A percentile compares a stretch with the other conserved stretches of the same genome.
phyloP scores from a whole-genome alignment of 148 eudicot genomes.

The Rhododendron vialii region DNA sequence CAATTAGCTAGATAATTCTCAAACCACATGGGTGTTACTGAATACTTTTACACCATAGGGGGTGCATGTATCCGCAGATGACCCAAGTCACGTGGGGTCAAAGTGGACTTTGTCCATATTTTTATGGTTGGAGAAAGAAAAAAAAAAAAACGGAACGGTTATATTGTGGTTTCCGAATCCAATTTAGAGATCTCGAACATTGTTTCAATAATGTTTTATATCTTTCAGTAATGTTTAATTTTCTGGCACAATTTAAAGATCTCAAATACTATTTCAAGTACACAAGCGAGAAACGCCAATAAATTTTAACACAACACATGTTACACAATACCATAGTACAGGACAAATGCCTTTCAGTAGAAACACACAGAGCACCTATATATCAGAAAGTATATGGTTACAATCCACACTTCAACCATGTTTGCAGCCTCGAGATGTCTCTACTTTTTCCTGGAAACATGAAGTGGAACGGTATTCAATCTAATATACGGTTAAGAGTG shows the following conservation, averaged over 20 bases:
- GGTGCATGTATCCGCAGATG: too few relatives aligned
- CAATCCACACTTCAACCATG: neutral
- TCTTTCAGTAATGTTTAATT: neutral
- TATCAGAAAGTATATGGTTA: neutral
- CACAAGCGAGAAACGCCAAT: neutral
- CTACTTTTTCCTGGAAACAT: neutral
- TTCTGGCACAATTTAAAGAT: neutral
- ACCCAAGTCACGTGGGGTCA: too few relatives aligned
- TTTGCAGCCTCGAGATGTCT: neutral
- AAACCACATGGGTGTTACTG: too few relatives aligned
- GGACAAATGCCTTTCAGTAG: neutral
- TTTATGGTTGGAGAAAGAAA: too few relatives aligned
- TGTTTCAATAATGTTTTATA: too few relatives aligned
- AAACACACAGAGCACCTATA: neutral
- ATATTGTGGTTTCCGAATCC: too few relatives aligned
- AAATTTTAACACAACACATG: neutral
- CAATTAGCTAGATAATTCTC: too few relatives aligned
- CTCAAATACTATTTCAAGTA: neutral
- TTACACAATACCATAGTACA: neutral
- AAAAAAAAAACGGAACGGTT: too few relatives aligned
- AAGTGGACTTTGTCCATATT: too few relatives aligned
- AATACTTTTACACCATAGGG: too few relatives aligned
- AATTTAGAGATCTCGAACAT: too few relatives aligned
- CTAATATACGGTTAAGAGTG: slow-evolving; percentile 48
- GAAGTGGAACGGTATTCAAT: slow-evolving; percentile 6